These are phyloP conservation scores for Rickenella mellea DNA, from an alignment of 768 basidiomycete genomes.

Conservation along the genomic window DNA sequence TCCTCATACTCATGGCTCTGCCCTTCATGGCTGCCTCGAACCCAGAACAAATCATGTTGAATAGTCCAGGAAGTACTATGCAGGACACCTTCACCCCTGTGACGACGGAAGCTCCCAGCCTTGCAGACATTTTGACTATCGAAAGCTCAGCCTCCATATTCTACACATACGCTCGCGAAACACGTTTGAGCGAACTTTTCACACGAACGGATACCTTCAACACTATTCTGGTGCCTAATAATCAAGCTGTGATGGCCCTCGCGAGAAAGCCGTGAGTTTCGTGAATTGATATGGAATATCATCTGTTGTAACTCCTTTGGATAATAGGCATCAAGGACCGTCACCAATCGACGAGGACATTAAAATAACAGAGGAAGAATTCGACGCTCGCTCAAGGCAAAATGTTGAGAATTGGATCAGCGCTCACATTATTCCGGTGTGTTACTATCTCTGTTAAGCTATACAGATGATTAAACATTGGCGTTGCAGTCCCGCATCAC, in stretches of 20 bases:
- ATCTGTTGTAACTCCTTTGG: conserved; percentile 2
- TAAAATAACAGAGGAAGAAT: conserved; percentile 58
- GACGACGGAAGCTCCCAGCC: too few species aligned
- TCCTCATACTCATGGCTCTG: too few species aligned
- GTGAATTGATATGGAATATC: not conserved
- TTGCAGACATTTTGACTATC: conserved; percentile 74
- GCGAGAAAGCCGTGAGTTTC: conserved; percentile 68
- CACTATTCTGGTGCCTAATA: conserved; percentile 76
- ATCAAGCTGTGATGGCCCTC: conserved; percentile 80
- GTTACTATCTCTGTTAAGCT: conserved; percentile 8
- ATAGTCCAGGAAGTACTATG: too few species aligned
- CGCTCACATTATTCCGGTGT: conserved; percentile 76
- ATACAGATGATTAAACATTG: not conserved
- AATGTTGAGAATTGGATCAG: conserved; percentile 78
- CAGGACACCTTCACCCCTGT: too few species aligned
- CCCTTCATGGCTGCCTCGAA: too few species aligned
- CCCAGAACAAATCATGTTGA: too few species aligned
- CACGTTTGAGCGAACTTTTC: conserved; percentile 48
- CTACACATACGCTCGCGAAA: conserved; percentile 73
- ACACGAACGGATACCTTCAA: conserved; percentile 17
- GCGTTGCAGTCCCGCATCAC: not conserved
- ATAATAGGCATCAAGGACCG: conserved; percentile 51
- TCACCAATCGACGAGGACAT: conserved; percentile 29
- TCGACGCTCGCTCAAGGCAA: conserved; percentile 44
- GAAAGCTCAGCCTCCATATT: conserved; percentile 71